Evolutionary conservation across 208 protist species (phyloP), one percentile per base, ranked within the genome.

Genomic region (Novymonas esmeraldas): DNA sequence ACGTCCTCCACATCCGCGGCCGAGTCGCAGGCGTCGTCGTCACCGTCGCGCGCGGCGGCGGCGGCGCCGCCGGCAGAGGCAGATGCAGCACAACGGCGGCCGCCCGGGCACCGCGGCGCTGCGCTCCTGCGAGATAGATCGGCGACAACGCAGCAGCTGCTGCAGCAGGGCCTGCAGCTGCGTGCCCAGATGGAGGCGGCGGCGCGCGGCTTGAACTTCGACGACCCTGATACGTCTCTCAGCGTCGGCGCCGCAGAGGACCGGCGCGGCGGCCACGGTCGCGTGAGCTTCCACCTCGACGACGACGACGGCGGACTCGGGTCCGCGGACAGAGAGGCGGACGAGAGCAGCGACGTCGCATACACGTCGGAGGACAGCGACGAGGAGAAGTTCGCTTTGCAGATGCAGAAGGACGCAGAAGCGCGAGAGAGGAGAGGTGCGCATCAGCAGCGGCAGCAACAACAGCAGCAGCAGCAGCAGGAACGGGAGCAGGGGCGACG

Each of bases 311-410:
- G 9, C 31, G 57, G 50, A 3, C 9, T 16, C 10, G 36, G 22
- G 3, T 20, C 28, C 13, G 24, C 64, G 13, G 46, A 57, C 50
- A 44, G 18, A 6, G 59, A 41, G 52, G 49, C 62, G 16, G 54
- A 62, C 42, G 14, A 22, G 24, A 41, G n/a, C 29, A 34, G 29
- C 13, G 65, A 26, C 10, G 70, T 51, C 29, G 38, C 56, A 4
- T 84, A 79, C 74, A 85, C 82, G 6, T 85, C 76, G 1, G 79
- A 84, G 29, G 65, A 45, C 7, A 90, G 80, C 51, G 80, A 86
- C 13, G 73, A 82, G 16, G 84, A 90, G 46, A 68, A 77, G 34
- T 76, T 76, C 24, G 63, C 76, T 6, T 42, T 87, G 31, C 73
- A 84, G 49, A 50, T 84, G 64, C 70, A 76, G 49, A 69, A 66